These are phyloP conservation scores for Geoglossum cookeanum DNA, from an alignment of 2,329 filamentous ascomycete species.

Conservation along the genomic window DNA sequence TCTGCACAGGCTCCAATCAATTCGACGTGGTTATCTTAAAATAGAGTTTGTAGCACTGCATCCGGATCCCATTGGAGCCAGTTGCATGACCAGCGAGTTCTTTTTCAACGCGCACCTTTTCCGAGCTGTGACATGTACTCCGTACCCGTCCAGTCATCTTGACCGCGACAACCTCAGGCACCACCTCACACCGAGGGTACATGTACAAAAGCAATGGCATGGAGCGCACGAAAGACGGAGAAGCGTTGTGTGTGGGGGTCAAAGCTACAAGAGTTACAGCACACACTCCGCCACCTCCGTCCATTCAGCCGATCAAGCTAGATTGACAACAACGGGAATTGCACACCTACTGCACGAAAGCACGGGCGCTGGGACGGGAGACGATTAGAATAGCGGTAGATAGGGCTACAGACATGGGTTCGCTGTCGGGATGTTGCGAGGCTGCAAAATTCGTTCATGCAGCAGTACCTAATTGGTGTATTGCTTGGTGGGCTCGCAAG, in stretches of 20 bases:
- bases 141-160: not conserved
- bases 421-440: not conserved
- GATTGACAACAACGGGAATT: not conserved
- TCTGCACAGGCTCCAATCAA: not conserved
- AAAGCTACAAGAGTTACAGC: not conserved
- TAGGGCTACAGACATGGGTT: not conserved
- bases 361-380: not conserved
- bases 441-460: not conserved
- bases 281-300: not conserved
- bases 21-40: not conserved
- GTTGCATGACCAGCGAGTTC: not conserved
- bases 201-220: too few relatives aligned
- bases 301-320: not conserved
- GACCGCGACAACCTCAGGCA: not conserved
- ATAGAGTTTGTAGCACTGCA: not conserved
- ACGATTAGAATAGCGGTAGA: not conserved
- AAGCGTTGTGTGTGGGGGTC: not conserved
- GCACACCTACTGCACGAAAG: not conserved
- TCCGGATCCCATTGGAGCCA: not conserved
- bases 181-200: too few relatives aligned
- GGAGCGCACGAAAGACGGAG: not conserved
- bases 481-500: not conserved
- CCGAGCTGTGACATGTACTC: not conserved
- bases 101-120: not conserved
- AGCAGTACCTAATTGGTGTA: not conserved